A percentile compares a stretch with the other conserved stretches of the same genome.
phyloP scores from a whole-genome alignment of 116 monocot species.

The Phalaenopsis hybrid region DNA sequence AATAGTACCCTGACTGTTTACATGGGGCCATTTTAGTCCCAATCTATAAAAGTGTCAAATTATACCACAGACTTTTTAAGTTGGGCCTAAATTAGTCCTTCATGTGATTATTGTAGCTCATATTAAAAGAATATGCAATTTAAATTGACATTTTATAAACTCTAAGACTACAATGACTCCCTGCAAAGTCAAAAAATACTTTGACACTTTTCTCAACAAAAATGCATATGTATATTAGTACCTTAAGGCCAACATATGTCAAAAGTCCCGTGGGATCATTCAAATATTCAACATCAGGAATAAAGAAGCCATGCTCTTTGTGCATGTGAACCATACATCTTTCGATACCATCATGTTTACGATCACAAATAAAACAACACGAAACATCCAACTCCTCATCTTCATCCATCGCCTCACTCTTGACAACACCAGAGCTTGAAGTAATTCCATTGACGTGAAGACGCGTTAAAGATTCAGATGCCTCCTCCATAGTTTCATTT shows the following conservation, averaged over 20 bases:
- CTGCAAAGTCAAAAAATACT: too few relatives aligned
- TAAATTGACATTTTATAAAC: too few relatives aligned
- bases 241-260: slow-evolving; percentile 82
- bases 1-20: too few relatives aligned
- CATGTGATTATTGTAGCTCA: too few relatives aligned
- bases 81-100: too few relatives aligned
- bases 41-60: too few relatives aligned
- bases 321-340: slow-evolving; percentile 91
- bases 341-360: slow-evolving; percentile 57
- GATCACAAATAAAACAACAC: slow-evolving; percentile 80
- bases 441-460: slow-evolving; percentile 26
- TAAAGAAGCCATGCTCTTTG: slow-evolving; percentile 89
- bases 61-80: too few relatives aligned
- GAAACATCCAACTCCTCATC: slow-evolving; percentile 62
- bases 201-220: too few relatives aligned
- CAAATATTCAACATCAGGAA: slow-evolving; percentile 86
- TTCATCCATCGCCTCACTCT: slow-evolving; percentile 52
- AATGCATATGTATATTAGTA: slow-evolving; percentile 1
- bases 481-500: slow-evolving; percentile 43
- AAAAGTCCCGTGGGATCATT: slow-evolving; percentile 84
- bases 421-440: slow-evolving; percentile 18
- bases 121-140: too few relatives aligned
- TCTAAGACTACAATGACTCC: too few relatives aligned
- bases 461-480: slow-evolving; percentile 23
- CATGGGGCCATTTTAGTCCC: too few relatives aligned